phyloP scores from a whole-genome alignment of 2,329 filamentous ascomycete species.

The Beauveria caledonica region DNA sequence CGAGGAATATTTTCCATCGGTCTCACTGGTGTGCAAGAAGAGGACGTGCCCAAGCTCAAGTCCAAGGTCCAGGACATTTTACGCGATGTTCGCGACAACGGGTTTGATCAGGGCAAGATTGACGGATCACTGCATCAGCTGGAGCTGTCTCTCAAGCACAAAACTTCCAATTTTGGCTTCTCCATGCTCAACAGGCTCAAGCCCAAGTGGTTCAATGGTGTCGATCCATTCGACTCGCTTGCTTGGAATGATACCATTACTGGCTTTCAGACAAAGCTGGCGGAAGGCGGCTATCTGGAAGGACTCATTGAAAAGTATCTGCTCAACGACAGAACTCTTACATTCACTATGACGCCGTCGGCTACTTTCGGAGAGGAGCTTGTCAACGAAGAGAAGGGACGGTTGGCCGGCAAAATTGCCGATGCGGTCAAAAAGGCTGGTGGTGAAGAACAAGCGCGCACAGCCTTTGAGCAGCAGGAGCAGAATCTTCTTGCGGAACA shows the following conservation, averaged over 20 bases:
- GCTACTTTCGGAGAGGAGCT: conserved; percentile 65
- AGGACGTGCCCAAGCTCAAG: conserved; percentile 70
- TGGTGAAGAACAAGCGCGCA: conserved; percentile 60
- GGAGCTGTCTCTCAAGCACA: conserved; percentile 89
- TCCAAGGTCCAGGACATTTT: conserved; percentile 66
- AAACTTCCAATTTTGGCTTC: conserved; percentile 92
- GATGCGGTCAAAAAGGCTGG: conserved; percentile 61
- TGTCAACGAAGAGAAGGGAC: conserved; percentile 64
- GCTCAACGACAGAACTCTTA: conserved; percentile 75
- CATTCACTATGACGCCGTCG: conserved; percentile 90
- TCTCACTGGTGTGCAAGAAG: conserved; percentile 77
- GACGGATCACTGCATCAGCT: conserved; percentile 90
- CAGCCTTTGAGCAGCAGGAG: conserved; percentile 69
- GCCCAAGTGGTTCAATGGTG: conserved; percentile 90
- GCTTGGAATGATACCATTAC: conserved; percentile 86
- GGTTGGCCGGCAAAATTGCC: conserved; percentile 66
- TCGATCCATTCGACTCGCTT: conserved; percentile 83
- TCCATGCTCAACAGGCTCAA: conserved; percentile 81
- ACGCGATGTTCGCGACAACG: conserved; percentile 58
- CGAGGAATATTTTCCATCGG: conserved; percentile 84
- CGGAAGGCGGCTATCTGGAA: conserved; percentile 73
- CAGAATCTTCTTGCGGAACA: conserved; percentile 73
- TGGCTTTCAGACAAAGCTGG: conserved; percentile 70
- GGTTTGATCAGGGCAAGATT: conserved; percentile 85
- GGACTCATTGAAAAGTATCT: conserved; percentile 82